Conservation (phyloP, 768 basidiomycete species). For the Collybia nuda region DNA sequence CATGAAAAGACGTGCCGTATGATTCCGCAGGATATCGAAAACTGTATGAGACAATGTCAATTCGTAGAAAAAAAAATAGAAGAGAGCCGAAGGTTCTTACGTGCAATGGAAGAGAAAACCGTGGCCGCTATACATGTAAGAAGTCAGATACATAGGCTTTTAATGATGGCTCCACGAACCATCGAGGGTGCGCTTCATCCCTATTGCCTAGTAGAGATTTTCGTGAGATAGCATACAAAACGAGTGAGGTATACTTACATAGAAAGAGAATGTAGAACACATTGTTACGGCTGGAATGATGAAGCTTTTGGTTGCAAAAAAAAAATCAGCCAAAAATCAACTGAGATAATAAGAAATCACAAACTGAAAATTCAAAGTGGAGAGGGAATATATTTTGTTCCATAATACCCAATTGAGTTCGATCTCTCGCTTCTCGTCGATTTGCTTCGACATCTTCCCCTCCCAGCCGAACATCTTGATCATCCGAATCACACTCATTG, state of each 20-base stretch:
- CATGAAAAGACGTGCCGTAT: constrained; percentile 35
- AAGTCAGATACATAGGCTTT: background rate
- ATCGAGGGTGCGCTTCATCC: constrained; percentile 11
- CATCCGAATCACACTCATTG: constrained; percentile 58
- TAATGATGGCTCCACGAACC: background rate
- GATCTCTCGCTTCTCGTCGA: constrained; percentile 56
- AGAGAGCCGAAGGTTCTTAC: background rate
- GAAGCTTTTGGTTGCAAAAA: constrained; percentile 32
- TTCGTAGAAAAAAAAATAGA: background rate
- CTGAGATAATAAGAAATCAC: constrained; percentile 6
- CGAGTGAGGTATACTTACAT: constrained; percentile 22
- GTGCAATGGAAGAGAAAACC: constrained; percentile 13
- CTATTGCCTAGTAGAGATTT: constrained; percentile 5
- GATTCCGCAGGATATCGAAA: constrained; percentile 57
- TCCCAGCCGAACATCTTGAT: constrained; percentile 73
- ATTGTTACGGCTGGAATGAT: constrained; percentile 63
- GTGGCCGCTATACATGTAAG: constrained; percentile 5
- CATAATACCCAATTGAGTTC: constrained; percentile 58
- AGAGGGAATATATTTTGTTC: constrained; percentile 46
- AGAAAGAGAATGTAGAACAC: constrained; percentile 57
- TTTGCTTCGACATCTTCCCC: constrained; percentile 47
- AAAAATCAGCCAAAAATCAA: background rate
- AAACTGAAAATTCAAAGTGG: constrained; percentile 42
- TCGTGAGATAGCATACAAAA: background rate
- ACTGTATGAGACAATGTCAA: constrained; percentile 27